Base-by-base conservation (phyloP, 768 basidiomycete species). In the Rhizopogon vinicolor region DNA sequence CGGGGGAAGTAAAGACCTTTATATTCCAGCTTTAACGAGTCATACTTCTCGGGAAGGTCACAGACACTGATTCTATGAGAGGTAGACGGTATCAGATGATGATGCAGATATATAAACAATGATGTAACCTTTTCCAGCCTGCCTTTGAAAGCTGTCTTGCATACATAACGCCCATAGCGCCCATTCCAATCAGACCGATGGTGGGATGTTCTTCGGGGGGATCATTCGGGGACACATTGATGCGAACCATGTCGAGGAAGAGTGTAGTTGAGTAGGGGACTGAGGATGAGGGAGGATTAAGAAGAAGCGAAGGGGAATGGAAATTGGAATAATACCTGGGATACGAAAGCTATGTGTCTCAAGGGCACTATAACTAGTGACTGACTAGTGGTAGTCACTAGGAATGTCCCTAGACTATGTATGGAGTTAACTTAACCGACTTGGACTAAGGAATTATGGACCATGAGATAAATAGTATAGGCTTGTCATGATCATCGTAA, bases 81-180 rank as follows among this genome's bases (percentile, higher is more conserved):
- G 22, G 16, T 3, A 1, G 19, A 7, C 13, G 33, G 16, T 22
- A 51, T n/a, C 51, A 60, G 25, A 44, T 33, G 52, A 46, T 13
- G 37, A n/a, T 22, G 59, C 65, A 51, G 22, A 28, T 33, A 19
- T 33, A 46, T 5, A 52, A 78, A 18, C 1, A 29, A 45, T 37
- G 31, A 22, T 22, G 5, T 57, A 58, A 93, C 95, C 84, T 89
- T 70, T 85, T 82, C 86, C 92, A 93, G 2, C 96, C 94, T 9
- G 87, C 93, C 6, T 77, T 75, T 10, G 85, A 81, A 25, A 99
- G 76, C n/a, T 75, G 68, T 16, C 78, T 79, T 0, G 93, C 93
- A 68, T 98, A 98, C 93, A 98, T 93, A 65, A 75, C 77, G 2
- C 96, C 96, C 96, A 98, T 98, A 49, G 90, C 91, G 0, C 95